A percentile compares a stretch with the other conserved stretches of the same genome.
Conservation (phyloP, 306 rosid genomes). For the Echinosophora koreensis region DNA sequence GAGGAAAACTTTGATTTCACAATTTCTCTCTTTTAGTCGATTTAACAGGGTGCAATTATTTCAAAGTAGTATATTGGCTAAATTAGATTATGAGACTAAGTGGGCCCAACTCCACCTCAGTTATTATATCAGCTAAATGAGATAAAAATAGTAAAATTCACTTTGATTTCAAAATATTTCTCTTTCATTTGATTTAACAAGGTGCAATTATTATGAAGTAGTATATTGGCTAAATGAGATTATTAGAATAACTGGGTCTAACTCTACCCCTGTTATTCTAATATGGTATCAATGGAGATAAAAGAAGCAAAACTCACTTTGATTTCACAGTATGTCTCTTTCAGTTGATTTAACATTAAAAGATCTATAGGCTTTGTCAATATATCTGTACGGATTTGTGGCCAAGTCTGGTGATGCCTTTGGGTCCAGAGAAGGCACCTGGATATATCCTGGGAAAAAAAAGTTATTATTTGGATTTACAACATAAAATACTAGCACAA, state of each 20-base stretch:
- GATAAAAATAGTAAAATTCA: conserved; percentile 50
- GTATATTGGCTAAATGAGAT: conserved; percentile 2
- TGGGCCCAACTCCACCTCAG: too few species aligned
- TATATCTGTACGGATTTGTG: conserved; percentile 88
- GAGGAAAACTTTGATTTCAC: too few species aligned
- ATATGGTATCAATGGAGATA: neutral
- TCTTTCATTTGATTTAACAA: conserved; percentile 55
- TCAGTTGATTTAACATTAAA: conserved; percentile 84
- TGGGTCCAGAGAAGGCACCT: conserved; percentile 97
- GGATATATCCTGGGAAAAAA: conserved; percentile 80
- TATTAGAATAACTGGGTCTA: neutral
- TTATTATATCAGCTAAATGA: neutral
- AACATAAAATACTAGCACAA: conserved; percentile 30
- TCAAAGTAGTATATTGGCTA: too few species aligned
- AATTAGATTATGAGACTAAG: too few species aligned
- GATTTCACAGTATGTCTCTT: conserved; percentile 88
- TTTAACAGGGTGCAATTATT: too few species aligned
- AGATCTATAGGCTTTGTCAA: conserved; percentile 85
- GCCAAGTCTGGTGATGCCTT: conserved; percentile 97
- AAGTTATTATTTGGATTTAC: conserved; percentile 9
- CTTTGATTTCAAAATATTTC: conserved; percentile 70
- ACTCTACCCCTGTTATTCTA: neutral
- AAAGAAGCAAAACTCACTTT: conserved; percentile 66
- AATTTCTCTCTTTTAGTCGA: too few species aligned
- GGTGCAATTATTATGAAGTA: conserved; percentile 30